Evolutionary conservation across 306 rosid species (phyloP).

Genomic region (Fragaria ananassa): DNA sequence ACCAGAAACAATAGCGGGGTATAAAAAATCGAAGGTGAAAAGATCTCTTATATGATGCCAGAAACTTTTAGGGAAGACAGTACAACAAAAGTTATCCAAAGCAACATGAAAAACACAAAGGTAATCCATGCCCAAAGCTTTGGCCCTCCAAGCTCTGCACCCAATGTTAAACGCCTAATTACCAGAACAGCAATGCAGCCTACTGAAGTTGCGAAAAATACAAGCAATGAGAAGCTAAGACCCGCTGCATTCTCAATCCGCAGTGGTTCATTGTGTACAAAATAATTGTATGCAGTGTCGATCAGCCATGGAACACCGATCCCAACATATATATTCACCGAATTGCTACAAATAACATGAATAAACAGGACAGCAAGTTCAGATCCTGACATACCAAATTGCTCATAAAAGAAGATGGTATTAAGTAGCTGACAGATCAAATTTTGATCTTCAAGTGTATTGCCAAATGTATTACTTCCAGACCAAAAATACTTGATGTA

Average conservation of each 20-base stretch:
- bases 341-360: slow-evolving; percentile 52
- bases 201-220: slow-evolving; percentile 75
- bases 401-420: background rate
- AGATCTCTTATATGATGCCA: slow-evolving; percentile 48
- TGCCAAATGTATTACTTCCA: background rate
- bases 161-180: slow-evolving; percentile 66
- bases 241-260: slow-evolving; percentile 70
- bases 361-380: slow-evolving; percentile 10
- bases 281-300: slow-evolving; percentile 67
- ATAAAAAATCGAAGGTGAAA: background rate
- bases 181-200: slow-evolving; percentile 77
- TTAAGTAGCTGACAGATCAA: background rate
- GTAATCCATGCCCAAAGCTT: slow-evolving; percentile 92
- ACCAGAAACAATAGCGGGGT: background rate
- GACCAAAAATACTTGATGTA: slow-evolving; percentile 19
- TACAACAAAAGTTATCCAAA: slow-evolving; percentile 77
- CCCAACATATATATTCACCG: slow-evolving; percentile 92
- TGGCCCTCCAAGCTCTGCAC: slow-evolving; percentile 97
- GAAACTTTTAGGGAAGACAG: slow-evolving; percentile 79
- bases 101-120: slow-evolving; percentile 54
- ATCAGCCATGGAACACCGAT: slow-evolving; percentile 97
- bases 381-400: slow-evolving; percentile 11
- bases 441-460: background rate
- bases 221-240: slow-evolving; percentile 76
- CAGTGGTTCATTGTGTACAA: slow-evolving; percentile 68